These are phyloP conservation scores for Coriaria nepalensis DNA, from an alignment of 306 rosid species.

Conservation along the genomic window DNA sequence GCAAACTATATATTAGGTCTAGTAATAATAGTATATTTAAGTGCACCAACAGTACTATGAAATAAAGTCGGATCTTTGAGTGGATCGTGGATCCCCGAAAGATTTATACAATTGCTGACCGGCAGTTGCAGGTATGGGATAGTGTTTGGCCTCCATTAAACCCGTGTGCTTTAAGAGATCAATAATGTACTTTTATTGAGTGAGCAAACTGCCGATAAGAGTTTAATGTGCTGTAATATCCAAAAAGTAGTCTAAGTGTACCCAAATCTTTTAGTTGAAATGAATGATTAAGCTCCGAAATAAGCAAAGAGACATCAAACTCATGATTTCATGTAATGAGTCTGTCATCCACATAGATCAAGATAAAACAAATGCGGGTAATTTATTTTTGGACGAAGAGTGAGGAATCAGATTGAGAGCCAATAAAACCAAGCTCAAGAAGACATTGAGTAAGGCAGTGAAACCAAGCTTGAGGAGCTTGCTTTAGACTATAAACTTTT, in stretches of 20 bases:
- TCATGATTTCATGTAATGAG: neutral
- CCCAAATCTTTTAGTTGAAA: neutral
- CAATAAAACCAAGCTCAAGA: neutral
- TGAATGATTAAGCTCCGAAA: neutral
- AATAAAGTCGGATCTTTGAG: neutral
- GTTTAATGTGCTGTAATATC: neutral
- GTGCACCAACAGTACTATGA: neutral
- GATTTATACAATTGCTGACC: no score
- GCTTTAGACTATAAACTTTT: neutral
- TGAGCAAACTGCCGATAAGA: neutral
- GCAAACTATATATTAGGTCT: neutral
- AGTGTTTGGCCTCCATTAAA: neutral
- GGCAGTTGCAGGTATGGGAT: neutral
- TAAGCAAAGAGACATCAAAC: neutral
- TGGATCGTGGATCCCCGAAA: neutral
- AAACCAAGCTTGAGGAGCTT: neutral
- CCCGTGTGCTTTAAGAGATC: neutral
- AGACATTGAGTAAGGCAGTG: no score
- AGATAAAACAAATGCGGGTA: no score
- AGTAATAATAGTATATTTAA: neutral
- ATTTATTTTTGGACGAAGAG: neutral
- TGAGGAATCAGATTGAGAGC: neutral
- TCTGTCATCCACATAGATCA: conserved; percentile 3
- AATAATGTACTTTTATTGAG: neutral
- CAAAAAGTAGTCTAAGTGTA: neutral